Conservation (phyloP, 1,284 basidiomycete genomes). For the Ceratobasidium sp. region DNA sequence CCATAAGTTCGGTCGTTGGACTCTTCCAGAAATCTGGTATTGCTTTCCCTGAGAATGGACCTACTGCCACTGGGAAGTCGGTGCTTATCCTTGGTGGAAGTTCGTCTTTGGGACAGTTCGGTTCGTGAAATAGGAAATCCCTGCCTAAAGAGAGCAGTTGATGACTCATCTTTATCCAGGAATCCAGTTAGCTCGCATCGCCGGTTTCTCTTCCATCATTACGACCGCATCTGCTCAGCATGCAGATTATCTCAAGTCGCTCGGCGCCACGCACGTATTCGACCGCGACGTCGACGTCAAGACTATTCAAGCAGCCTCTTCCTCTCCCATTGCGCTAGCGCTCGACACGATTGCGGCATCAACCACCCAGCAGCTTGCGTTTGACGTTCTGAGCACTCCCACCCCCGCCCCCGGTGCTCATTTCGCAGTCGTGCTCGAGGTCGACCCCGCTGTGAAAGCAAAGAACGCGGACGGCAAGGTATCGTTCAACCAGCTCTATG, state of each 20-base stretch:
- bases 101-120: slow-evolving; percentile 42
- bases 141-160: background rate
- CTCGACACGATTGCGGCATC: slow-evolving; percentile 60
- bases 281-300: slow-evolving; percentile 60
- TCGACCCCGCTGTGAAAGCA: background rate
- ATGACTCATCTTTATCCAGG: slow-evolving; percentile 17
- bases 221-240: slow-evolving; percentile 63
- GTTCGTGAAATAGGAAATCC: background rate
- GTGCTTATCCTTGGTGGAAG: slow-evolving; percentile 47
- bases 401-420: slow-evolving; percentile 18
- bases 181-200: slow-evolving; percentile 50
- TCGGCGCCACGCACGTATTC: slow-evolving; percentile 69
- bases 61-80: slow-evolving; percentile 6
- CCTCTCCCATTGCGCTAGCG: slow-evolving; percentile 52
- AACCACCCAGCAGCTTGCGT: slow-evolving; percentile 55
- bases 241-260: slow-evolving; percentile 61
- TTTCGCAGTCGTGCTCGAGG: slow-evolving; percentile 12
- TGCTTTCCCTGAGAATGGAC: slow-evolving; percentile 6
- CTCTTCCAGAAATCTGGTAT: slow-evolving; percentile 46
- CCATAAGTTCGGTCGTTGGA: slow-evolving; percentile 24
- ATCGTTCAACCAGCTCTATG: slow-evolving; percentile 8
- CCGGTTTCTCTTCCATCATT: slow-evolving; percentile 55
- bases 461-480: slow-evolving; percentile 30
- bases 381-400: slow-evolving; percentile 51
- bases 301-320: slow-evolving; percentile 54